A percentile compares a stretch with the other conserved stretches of the same genome.
phyloP scores from a whole-genome alignment of 768 basidiomycete genomes.

The Boletus bicolor region DNA sequence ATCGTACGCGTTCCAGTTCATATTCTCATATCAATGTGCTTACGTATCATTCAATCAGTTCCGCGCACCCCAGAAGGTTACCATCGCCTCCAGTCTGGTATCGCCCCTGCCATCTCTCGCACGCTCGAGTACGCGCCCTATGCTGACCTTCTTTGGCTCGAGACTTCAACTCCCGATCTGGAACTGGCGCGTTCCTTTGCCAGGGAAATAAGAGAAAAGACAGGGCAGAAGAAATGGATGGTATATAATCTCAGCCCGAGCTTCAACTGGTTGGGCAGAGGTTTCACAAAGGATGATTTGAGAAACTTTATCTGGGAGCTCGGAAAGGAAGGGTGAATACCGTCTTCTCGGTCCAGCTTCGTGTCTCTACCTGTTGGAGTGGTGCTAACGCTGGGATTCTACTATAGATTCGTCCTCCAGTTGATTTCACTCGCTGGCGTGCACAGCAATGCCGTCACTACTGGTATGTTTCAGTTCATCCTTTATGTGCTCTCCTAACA shows the following conservation, averaged over 20 bases:
- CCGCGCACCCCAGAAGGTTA: constrained; percentile 90
- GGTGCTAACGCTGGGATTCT: constrained; percentile 5
- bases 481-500: constrained; percentile 3
- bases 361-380: background rate
- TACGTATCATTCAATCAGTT: constrained; percentile 39
- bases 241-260: constrained; percentile 94
- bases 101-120: constrained; percentile 80
- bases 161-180: constrained; percentile 86
- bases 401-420: constrained; percentile 78
- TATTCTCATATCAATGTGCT: background rate
- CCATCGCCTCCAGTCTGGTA: constrained; percentile 80
- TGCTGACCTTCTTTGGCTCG: constrained; percentile 89
- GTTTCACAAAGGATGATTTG: constrained; percentile 71
- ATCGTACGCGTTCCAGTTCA: constrained; percentile 49
- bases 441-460: constrained; percentile 77
- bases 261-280: constrained; percentile 88
- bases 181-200: constrained; percentile 78
- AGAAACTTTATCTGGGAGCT: constrained; percentile 90
- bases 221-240: constrained; percentile 67
- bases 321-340: constrained; percentile 73
- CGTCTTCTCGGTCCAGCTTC: background rate
- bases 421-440: constrained; percentile 88
- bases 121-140: constrained; percentile 78
- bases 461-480: constrained; percentile 45
- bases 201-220: constrained; percentile 63